These are phyloP conservation scores for Sanghuangporus weigelae DNA, from an alignment of 1,284 basidiomycete genomes.

Conservation along the genomic window DNA sequence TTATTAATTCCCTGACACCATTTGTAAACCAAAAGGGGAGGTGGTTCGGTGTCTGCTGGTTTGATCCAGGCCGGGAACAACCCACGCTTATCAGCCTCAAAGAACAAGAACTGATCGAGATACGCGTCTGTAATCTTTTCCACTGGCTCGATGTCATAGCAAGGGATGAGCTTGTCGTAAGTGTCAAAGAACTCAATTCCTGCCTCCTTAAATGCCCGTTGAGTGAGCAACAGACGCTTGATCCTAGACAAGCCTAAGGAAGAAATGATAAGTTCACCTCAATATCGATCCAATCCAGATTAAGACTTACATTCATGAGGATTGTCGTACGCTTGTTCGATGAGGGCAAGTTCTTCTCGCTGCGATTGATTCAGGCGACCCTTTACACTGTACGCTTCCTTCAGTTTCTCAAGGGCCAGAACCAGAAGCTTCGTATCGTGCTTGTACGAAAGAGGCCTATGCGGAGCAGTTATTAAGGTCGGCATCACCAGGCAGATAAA, in stretches of 20 bases:
- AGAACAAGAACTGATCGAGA: conserved; percentile 87
- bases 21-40: conserved; percentile 94
- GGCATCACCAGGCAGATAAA: background rate
- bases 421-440: conserved; percentile 96
- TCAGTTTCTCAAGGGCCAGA: conserved; percentile 91
- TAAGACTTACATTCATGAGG: conserved; percentile 73
- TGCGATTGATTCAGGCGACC: conserved; percentile 95
- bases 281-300: background rate
- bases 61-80: conserved; percentile 98
- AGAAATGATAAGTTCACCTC: conserved; percentile 14
- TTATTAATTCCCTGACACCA: conserved; percentile 96
- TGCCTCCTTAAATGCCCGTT: conserved; percentile 95
- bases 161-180: conserved; percentile 96
- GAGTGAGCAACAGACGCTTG: conserved; percentile 91
- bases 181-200: conserved; percentile 96
- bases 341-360: conserved; percentile 91
- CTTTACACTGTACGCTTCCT: conserved; percentile 98
- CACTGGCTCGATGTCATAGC: conserved; percentile 96
- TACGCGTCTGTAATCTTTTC: conserved; percentile 99
- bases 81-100: conserved; percentile 94
- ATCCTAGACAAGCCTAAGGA: conserved; percentile 82
- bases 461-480: conserved; percentile 13
- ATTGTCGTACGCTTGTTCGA: conserved; percentile 96
- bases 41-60: conserved; percentile 93
- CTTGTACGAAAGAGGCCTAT: conserved; percentile 89